Evolutionary conservation across 108 stramenopile genomes (phyloP).

Genomic region (Nitzschia sp.): DNA sequence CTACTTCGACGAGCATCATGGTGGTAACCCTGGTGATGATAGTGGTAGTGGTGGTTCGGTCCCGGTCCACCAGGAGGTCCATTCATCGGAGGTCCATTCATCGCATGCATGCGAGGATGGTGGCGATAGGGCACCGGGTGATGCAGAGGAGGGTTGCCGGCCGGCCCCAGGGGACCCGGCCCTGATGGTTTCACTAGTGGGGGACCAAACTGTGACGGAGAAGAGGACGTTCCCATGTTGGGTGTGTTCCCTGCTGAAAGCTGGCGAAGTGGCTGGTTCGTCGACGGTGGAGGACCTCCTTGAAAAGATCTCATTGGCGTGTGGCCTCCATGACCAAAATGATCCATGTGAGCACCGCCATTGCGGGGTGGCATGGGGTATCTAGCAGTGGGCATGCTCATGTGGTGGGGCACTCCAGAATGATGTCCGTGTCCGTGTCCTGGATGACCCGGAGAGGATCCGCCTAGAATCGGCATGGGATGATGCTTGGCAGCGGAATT

Average conservation of each 20-base stretch:
- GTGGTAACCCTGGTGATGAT: slow-evolving; percentile 22
- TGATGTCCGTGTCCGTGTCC: slow-evolving; percentile 13
- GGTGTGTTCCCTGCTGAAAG: not conserved
- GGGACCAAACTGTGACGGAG: not conserved
- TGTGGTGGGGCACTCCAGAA: slow-evolving; percentile 11
- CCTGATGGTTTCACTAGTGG: slow-evolving; percentile 5
- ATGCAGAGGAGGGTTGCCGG: not conserved
- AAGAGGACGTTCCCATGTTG: not conserved
- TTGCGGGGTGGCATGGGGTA: slow-evolving; percentile 23
- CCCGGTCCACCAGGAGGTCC: not conserved
- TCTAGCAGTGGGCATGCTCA: slow-evolving; percentile 8
- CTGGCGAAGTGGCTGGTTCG: slow-evolving; percentile 1
- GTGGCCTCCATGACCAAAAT: not conserved
- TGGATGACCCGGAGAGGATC: not conserved
- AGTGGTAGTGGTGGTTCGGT: slow-evolving; percentile 14
- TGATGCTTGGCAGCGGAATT: not conserved
- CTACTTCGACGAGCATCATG: not conserved
- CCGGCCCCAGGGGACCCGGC: not conserved
- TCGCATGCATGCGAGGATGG: slow-evolving; percentile 1
- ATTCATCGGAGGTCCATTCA: slow-evolving; percentile 11
- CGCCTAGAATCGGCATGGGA: no score
- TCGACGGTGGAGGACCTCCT: not conserved
- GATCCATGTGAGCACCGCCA: not conserved
- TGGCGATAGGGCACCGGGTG: slow-evolving; percentile 17
- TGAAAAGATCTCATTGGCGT: not conserved